phyloP scores from a whole-genome alignment of 148 eudicot genomes.

The Beta vulgaris region DNA sequence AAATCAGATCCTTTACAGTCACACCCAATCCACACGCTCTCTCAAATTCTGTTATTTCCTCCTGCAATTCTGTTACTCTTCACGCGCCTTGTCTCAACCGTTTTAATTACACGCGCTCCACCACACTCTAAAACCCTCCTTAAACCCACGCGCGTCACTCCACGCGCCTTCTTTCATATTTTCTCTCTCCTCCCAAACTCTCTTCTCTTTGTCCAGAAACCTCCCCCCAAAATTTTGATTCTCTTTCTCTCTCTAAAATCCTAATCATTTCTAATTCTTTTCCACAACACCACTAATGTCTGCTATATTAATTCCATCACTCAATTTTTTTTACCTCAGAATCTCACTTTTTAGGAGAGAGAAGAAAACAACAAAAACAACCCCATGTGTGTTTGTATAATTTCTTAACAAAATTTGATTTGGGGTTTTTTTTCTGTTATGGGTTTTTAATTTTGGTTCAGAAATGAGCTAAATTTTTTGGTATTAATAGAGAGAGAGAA shows the following conservation, averaged over 20 bases:
- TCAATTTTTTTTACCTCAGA: not conserved
- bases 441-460: not conserved
- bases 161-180: not conserved
- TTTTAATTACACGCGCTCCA: not conserved
- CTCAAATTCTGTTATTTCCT: slow-evolving; percentile 5
- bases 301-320: not conserved
- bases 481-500: too few species aligned
- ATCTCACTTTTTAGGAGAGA: not conserved
- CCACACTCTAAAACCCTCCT: slow-evolving; percentile 18
- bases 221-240: not conserved
- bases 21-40: not conserved
- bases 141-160: slow-evolving; percentile 5
- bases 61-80: slow-evolving; percentile 10
- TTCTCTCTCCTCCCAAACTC: not conserved
- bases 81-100: not conserved
- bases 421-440: not conserved
- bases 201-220: not conserved
- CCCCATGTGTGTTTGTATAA: not conserved
- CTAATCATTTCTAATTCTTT: not conserved
- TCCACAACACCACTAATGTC: too few species aligned
- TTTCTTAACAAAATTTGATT: not conserved
- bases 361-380: not conserved
- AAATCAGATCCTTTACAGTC: not conserved
- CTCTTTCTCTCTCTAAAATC: not conserved
- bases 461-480: not conserved